Evolutionary conservation across 2,329 filamentous ascomycete species (phyloP), one percentile per base, ranked within the genome.

Genomic region (Colletotrichum lindemuthianum): DNA sequence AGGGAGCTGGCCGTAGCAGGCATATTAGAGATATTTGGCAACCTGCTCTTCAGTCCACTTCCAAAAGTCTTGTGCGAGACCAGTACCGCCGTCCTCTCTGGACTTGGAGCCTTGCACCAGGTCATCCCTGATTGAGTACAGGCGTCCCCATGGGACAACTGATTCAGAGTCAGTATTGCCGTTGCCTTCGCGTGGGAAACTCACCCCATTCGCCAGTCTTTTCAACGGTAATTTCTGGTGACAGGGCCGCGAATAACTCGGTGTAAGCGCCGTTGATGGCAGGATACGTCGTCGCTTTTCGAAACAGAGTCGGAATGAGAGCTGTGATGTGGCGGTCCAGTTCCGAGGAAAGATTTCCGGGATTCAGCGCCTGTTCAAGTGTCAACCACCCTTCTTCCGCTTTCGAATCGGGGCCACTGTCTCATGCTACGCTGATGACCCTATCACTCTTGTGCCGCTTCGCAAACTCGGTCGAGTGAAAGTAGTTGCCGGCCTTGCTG

Each of bases 201-300:
- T 68, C 44, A 70, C 69, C 59, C 73, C 75, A 78, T 6, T 63
- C 64, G 8, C 77, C 76, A 2, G 72, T 72, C 24, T 77, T 75
- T 39, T 78, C 78, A 1, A 76, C 43, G 0, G 76, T 81, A 4
- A 84, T 72, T 0, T 82, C 75, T 0, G 78, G 77, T 0, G 81
- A 81, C 43, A 82, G 72, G 0, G 76, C 82, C 0, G 82, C 77
- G 63, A 78, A 86, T 1, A 86, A 68, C 63, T 81, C 77, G 0
- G 83, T 83, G 68, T 83, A 84, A 0, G 81, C 82, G 0, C 82
- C 84, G 34, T 76, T 71, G 10, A 76, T 59, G 0, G 71, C 15
- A 0, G 76, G 72, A 57, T 75, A 70, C 1, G 75, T 55, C 3
- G 65, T 67, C 2, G 63, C 57, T n/a, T 47, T 58, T 16, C 65